These are phyloP conservation scores for Aspergillus bertholletiae DNA, from an alignment of 495 filamentous ascomycete genomes.

Conservation along the genomic window DNA sequence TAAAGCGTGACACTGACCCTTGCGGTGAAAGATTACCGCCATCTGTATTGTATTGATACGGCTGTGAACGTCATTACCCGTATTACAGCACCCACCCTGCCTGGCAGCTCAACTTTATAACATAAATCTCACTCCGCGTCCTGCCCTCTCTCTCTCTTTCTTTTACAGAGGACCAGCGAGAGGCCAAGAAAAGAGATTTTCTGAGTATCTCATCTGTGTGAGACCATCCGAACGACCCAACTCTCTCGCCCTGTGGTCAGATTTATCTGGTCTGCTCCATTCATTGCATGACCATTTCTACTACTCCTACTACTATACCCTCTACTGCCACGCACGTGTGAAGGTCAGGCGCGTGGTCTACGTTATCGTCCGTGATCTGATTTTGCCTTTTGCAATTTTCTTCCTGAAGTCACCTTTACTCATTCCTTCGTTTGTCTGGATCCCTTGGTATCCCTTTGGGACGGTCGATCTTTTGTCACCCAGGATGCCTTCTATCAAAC, in stretches of 20 bases:
- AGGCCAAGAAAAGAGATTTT: slow-evolving; percentile 5
- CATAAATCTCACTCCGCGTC: slow-evolving; percentile 12
- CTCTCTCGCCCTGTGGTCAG: slow-evolving; percentile 1
- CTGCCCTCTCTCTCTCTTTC: slow-evolving; percentile 3
- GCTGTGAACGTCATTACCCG: slow-evolving; percentile 1
- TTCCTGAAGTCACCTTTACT: neutral
- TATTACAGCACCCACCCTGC: neutral
- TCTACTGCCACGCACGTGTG: slow-evolving; percentile 1
- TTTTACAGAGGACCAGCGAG: slow-evolving; percentile 7
- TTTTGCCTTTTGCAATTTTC: no score
- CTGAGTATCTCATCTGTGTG: neutral
- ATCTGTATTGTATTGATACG: neutral
- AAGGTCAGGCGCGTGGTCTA: neutral
- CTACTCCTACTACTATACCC: slow-evolving; percentile 7
- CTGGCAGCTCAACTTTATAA: neutral
- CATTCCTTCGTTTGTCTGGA: neutral
- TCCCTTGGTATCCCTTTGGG: neutral
- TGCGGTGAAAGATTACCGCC: slow-evolving; percentile 3
- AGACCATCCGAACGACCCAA: neutral
- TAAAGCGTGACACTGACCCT: slow-evolving; percentile 2
- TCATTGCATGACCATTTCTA: neutral
- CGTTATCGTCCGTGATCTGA: neutral
- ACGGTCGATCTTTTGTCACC: slow-evolving; percentile 3
- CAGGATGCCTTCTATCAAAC: slow-evolving; percentile 56
- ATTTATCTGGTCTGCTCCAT: neutral